phyloP scores from a whole-genome alignment of 306 rosid genomes.

The Herpetospermum pedunculosum region DNA sequence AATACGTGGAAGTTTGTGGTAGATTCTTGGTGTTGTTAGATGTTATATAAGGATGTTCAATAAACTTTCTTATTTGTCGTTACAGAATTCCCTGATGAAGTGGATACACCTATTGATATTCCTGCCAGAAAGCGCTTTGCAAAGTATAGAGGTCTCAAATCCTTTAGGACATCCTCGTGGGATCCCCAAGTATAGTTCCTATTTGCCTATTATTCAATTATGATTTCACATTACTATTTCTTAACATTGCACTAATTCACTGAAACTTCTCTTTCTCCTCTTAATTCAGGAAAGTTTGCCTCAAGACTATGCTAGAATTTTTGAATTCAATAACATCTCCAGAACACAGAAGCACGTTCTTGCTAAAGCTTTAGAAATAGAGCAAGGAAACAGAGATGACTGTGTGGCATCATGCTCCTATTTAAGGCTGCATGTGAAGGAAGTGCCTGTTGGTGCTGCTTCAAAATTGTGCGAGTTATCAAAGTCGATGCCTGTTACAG shows the following conservation, averaged over 20 bases:
- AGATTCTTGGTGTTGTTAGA: not conserved
- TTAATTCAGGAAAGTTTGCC: slow-evolving; percentile 83
- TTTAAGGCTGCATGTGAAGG: slow-evolving; percentile 60
- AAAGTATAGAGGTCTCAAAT: slow-evolving; percentile 90
- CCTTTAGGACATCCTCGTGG: slow-evolving; percentile 94
- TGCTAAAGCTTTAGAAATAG: slow-evolving; percentile 60
- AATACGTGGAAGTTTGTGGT: not conserved
- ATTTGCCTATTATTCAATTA: not conserved
- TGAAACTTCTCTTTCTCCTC: not conserved
- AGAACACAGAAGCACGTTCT: slow-evolving; percentile 68
- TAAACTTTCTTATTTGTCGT: slow-evolving; percentile 11
- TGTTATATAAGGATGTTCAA: not conserved
- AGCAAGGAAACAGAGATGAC: slow-evolving; percentile 46
- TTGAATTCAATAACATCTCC: slow-evolving; percentile 61
- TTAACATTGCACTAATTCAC: not conserved
- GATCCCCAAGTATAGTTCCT: slow-evolving; percentile 64
- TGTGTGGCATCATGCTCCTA: slow-evolving; percentile 49
- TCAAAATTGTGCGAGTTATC: slow-evolving; percentile 36
- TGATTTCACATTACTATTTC: not conserved
- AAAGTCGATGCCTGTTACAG: slow-evolving; percentile 40
- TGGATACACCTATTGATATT: slow-evolving; percentile 78
- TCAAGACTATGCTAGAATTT: slow-evolving; percentile 67
- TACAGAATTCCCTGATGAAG: slow-evolving; percentile 93
- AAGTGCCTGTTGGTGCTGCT: slow-evolving; percentile 53
- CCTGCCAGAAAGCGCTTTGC: slow-evolving; percentile 85